Base-by-base conservation (phyloP, 2,329 filamentous ascomycete species). In the Penicillium verrucosum region DNA sequence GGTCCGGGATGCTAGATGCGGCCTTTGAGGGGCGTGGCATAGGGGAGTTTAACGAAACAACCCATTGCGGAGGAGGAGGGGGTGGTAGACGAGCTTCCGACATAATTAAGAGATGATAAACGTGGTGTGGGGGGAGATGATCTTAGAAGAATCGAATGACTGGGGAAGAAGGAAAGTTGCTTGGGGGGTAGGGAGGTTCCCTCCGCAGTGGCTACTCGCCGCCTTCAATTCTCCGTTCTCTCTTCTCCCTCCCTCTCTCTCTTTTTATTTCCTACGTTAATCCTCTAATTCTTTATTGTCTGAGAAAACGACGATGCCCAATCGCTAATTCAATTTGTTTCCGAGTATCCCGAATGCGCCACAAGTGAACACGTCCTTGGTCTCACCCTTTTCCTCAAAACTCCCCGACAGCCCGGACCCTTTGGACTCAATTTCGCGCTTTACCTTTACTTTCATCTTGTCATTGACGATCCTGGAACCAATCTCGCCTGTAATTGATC, bases 51-150 rank as follows among this genome's bases (percentile, higher is more conserved):
- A 97, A 83, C 68, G 95, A 87, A 62, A 87, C 76, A 34, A 93
- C 90, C 94, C 94, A 99, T 81, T 83, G 80, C 34, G 92, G 92
- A 46, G 81, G 82, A 47, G 78, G 81, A 40, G 78, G 77, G 42
- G 72, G 72, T 55, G 70, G 64, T 57, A 67, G 54, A 64, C 51
- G 51, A 60, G 60, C 47, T 34, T 61, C 59, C 36, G 64, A 64
- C 46, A 59, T 66, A 29, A n/a, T 30, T 12, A 62, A 56, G 44
- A 40, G 60, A 51, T 49, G 12, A 30, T 48, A 18, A 38, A 52
- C 51, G 38, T 51, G 47, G 51, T 41, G 44, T 46, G 23, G 38
- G 45, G 30, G 23, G 54, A 32, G 42, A 56, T 56, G 57, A 49
- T 45, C 53, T 51, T 41, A 48, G 37, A 45, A 32, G 51, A 38